Conservation (phyloP, 129 eudicot genomes). For the Oenanthe sinensis region DNA sequence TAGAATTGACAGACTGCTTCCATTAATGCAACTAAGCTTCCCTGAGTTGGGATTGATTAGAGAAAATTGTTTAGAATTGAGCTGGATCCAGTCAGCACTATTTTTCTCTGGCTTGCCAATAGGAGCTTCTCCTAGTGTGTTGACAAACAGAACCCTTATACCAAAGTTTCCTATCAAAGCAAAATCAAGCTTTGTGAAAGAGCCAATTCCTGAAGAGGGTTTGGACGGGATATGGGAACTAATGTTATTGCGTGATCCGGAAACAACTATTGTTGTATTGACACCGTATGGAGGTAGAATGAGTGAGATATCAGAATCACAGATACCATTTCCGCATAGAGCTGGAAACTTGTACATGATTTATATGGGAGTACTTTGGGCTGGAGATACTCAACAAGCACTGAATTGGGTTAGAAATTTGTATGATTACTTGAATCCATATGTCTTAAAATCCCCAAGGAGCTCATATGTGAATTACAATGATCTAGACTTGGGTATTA, state of each 20-base stretch:
- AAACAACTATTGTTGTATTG: too few relatives aligned
- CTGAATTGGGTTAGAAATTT: slow-evolving; percentile 9
- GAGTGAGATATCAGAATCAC: slow-evolving; percentile 14
- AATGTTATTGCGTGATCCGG: slow-evolving; percentile 1
- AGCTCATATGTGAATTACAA: slow-evolving; percentile 12
- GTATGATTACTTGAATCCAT: slow-evolving; percentile 13
- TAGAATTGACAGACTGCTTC: slow-evolving; percentile 1
- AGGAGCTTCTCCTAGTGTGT: not conserved
- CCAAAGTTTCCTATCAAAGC: slow-evolving; percentile 3
- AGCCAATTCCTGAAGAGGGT: slow-evolving; percentile 10
- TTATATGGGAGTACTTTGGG: slow-evolving; percentile 4
- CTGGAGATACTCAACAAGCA: not conserved
- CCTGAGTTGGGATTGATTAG: slow-evolving; percentile 20
- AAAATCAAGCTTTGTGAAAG: slow-evolving; percentile 23
- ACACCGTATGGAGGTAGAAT: slow-evolving; percentile 28
- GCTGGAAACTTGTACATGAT: slow-evolving; percentile 18
- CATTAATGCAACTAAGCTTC: slow-evolving; percentile 9
- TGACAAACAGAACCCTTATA: slow-evolving; percentile 1
- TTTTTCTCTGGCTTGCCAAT: slow-evolving; percentile 4
- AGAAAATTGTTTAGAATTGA: slow-evolving; percentile 17
- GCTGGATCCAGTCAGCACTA: slow-evolving; percentile 19
- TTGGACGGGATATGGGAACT: slow-evolving; percentile 19
- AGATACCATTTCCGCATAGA: slow-evolving; percentile 18
- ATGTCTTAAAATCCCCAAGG: slow-evolving; percentile 20
- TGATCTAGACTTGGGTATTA: too few relatives aligned